Evolutionary conservation across 2,329 filamentous ascomycete genomes (phyloP), one percentile per base, ranked within the genome.

Genomic region (Diaporthe caulivora): DNA sequence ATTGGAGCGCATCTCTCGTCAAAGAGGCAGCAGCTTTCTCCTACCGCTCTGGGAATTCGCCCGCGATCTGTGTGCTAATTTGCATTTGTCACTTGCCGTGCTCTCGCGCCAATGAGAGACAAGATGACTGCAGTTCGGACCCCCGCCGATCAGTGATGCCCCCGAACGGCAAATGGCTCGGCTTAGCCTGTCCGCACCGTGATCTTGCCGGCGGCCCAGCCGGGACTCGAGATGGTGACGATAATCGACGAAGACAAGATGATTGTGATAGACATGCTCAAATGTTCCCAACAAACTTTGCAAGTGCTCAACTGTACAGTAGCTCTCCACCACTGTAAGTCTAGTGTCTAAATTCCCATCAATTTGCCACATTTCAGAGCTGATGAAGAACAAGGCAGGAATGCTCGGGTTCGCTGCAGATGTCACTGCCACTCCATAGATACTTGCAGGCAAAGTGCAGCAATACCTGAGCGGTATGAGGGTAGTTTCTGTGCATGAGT

Each of bases 181-280:
- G 53, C n/a, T 62, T 44, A n/a, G 44, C 72, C 29, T 51, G 31
- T 68, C 54, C 34, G 47, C 37, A 51, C 37, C 29, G 29, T 47
- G 47, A 37, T 47, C 37, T 40, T 65, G 55, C 73, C 51, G 64
- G 40, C 55, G 60, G 55, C 73, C 73, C 54, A 71, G 55, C 34
- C 57, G 40, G 54, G 53, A 54, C 40, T 55, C 49, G 3, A 58
- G 37, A 29, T 40, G 18, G n/a, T 11, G 6, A 34, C 31, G 26
- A 47, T 37, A 49, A 42, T 65, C 62, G 29, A 69, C 18, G 24
- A 44, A 49, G 40, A 13, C 21, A 15, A 60, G 18, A 29, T 49
- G 18, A 60, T 58, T 42, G 62, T 53, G 13, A 58, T 51, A 47
- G n/a, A 21, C 37, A 70, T 37, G 7, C 24, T 34, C 21, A n/a